Base-by-base conservation (phyloP, 1,139 yeast species). In the Magnusiomyces tetraspermus region DNA sequence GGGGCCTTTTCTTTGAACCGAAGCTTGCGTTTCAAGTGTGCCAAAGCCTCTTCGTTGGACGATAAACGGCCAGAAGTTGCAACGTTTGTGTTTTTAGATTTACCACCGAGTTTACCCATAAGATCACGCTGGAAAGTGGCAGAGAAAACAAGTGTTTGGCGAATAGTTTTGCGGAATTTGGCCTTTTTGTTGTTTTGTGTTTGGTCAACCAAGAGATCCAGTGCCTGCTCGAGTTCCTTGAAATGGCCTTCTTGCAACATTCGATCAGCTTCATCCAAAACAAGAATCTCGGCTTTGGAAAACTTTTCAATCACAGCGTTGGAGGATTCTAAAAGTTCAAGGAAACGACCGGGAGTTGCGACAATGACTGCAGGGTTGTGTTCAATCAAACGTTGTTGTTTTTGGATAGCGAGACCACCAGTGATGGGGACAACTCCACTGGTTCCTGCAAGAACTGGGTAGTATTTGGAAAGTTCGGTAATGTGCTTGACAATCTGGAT, bases 181-280 rank as follows among this genome's bases (percentile, higher is more conserved):
- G 31, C 45, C 31, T 42, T 23, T 22, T 23, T 23, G 31, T 15
- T 23, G 28, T 22, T 15, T 64, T 63, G 73, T 67, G 61, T 62
- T 61, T 58, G 71, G 76, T 59, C 65, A 11, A 73, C 74, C 15
- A 72, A 58, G 30, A 63, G 63, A 60, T 84, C 87, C 55, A 92
- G 71, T 50, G 88, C 85, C 63, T 85, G 83, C 60, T 84, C 95
- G 60, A 94, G 79, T 66, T 94, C 98, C 55, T 87, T 95, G 64
- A 92, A 92, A 70, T 90, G 97, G 1, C 98, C 97, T 63, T 90
- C 96, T 69, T 92, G 97, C 53, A 94, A 75, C 58, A 92, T 74
- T 67, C 98, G 76, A 71, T 92, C 99, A n/a, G 98, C 99, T 68
- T 94, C 99, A 72, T 94, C 99, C 44, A 90, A 74, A 0, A 90